Conservation (phyloP, 345 rosid genomes). For the Gossypium raimondii region DNA sequence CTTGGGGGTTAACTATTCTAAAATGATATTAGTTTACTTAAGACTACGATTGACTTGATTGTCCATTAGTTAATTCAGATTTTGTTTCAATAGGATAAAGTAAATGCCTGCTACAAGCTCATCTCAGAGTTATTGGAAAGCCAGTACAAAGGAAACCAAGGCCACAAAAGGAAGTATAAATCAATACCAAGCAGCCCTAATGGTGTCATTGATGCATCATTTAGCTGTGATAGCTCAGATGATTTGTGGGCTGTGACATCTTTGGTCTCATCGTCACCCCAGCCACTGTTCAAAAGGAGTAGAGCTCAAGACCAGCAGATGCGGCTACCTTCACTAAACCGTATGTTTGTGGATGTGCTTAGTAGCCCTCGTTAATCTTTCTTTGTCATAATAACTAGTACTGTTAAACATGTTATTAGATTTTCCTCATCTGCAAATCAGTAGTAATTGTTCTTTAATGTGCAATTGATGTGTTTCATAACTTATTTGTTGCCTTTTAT, state of each 20-base stretch:
- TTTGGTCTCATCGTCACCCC: conserved; percentile 38
- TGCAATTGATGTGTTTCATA: conserved; percentile 22
- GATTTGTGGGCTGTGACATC: conserved; percentile 53
- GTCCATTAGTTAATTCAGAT: conserved; percentile 2
- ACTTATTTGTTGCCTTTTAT: conserved; percentile 17
- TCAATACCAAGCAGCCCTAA: conserved; percentile 44
- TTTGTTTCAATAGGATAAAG: conserved; percentile 42
- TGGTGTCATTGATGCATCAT: conserved; percentile 52
- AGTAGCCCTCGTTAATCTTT: conserved; percentile 56
- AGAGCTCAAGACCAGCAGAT: conserved; percentile 63
- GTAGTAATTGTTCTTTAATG: conserved; percentile 20
- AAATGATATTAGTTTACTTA: neutral
- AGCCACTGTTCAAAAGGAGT: conserved; percentile 56
- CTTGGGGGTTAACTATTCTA: conserved; percentile 7
- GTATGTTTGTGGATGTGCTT: conserved; percentile 61
- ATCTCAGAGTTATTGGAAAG: conserved; percentile 41
- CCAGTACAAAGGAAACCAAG: conserved; percentile 24
- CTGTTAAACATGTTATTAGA: conserved; percentile 23
- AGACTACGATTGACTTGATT: neutral
- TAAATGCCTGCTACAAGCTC: conserved; percentile 57
- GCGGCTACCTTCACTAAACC: conserved; percentile 55
- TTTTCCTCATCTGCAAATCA: conserved; percentile 15
- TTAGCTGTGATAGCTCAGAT: conserved; percentile 70
- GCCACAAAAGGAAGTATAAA: conserved; percentile 46
- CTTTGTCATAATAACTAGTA: conserved; percentile 24